Evolutionary conservation across 441 rosid genomes (phyloP), one percentile per base, ranked within the genome.

Genomic region (Pelargonium exstipulatum): DNA sequence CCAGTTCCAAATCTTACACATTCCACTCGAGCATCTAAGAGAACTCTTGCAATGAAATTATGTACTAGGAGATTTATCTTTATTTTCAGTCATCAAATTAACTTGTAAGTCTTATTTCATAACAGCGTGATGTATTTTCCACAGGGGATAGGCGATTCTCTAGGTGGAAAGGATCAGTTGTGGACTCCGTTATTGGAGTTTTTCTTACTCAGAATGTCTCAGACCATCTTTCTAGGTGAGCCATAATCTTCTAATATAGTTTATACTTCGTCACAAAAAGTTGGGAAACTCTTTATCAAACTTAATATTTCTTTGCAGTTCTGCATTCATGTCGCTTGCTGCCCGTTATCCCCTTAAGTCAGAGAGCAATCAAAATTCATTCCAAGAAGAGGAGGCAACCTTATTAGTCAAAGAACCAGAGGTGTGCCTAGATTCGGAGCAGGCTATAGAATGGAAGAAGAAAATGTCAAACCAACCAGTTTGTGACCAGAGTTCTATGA

Each of bases 81-180:
- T 37, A 40, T 65, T 37, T 9, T 18, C 49, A 9, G 3, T 24
- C 40, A 12, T 60, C 64, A 60, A 26, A 24, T 26, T 24, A 58
- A 58, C 32, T 61, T 29, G 5, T n/a, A n/a, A 29, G 43, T 12
- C 14, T 62, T 62, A n/a, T 62, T 45, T 32, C 43, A 55, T 62
- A 74, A 53, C 43, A 17, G 37, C 22, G 67, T 61, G 63, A 74
- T 42, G 64, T 62, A 62, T 61, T 80, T 72, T 78, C 79, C 74
- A 74, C 91, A 95, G 99, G 99, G 71, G 98, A 95, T 76, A 86
- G 99, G 70, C 91, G 95, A 70, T 95, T 95, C 88, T 89, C 98
- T 12, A 83, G 80, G 74, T 95, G 99, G 99, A 95, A 95, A 75
- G 99, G 99, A 67, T 95, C 99, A 2, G 96, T 95, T 71, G 97